Evolutionary conservation across 495 filamentous ascomycete genomes (phyloP).

Genomic region (Friedmanniomyces simplex): DNA sequence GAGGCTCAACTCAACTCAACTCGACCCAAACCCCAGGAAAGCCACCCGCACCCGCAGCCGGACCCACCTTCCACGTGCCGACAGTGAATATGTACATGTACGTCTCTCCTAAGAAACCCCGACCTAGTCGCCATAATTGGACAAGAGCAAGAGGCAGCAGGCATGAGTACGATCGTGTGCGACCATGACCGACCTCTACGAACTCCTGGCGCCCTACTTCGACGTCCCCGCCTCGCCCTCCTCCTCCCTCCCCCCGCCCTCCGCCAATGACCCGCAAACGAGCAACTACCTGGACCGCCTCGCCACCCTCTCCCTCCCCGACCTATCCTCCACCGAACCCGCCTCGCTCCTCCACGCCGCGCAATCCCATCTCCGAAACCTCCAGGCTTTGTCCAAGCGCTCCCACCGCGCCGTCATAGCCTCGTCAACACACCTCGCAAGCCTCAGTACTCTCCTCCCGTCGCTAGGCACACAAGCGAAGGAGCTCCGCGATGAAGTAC

Average conservation of each 20-base stretch:
- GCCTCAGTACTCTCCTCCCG: slow-evolving; percentile 56
- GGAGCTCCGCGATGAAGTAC: slow-evolving; percentile 59
- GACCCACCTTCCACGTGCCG: background rate
- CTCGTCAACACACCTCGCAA: slow-evolving; percentile 65
- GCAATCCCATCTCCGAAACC: slow-evolving; percentile 71
- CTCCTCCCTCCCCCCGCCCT: slow-evolving; percentile 23
- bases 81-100: background rate
- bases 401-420: slow-evolving; percentile 82
- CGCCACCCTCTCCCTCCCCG: slow-evolving; percentile 64
- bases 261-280: slow-evolving; percentile 41
- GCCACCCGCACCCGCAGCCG: background rate
- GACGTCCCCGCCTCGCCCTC: slow-evolving; percentile 31
- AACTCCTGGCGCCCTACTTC: slow-evolving; percentile 58
- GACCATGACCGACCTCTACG: slow-evolving; percentile 59
- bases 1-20: no score
- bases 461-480: slow-evolving; percentile 52
- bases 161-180: background rate
- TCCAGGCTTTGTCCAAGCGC: slow-evolving; percentile 81
- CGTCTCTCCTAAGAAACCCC: no score
- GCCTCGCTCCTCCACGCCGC: slow-evolving; percentile 69
- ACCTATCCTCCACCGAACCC: slow-evolving; percentile 63
- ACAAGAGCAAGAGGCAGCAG: no score
- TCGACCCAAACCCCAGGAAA: background rate
- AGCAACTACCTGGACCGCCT: slow-evolving; percentile 65
- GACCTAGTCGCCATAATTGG: no score